Conservation (phyloP, 176 grass and related monocot species). For the Panicum miliaceum region DNA sequence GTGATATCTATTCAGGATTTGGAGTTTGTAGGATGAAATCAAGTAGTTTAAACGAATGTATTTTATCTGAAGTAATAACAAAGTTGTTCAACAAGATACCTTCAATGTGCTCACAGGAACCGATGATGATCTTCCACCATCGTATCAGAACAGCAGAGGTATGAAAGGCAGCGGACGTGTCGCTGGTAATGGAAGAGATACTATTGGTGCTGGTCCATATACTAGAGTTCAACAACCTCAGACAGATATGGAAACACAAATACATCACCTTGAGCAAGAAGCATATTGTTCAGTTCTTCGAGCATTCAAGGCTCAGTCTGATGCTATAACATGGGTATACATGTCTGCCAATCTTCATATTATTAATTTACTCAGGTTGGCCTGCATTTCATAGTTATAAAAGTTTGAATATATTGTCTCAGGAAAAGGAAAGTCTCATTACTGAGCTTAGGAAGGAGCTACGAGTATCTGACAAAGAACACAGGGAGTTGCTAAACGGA, state of each 20-base stretch:
- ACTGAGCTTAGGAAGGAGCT: slow-evolving; percentile 93
- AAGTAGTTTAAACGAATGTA: background rate
- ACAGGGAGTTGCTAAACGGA: slow-evolving; percentile 80
- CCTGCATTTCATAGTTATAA: too few species aligned
- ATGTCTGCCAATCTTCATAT: too few species aligned
- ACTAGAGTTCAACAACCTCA: slow-evolving; percentile 39
- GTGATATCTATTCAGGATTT: background rate
- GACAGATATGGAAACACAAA: slow-evolving; percentile 79
- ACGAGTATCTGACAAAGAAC: slow-evolving; percentile 87
- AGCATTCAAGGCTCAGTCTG: slow-evolving; percentile 98
- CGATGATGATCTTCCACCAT: slow-evolving; percentile 84
- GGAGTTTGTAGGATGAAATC: background rate
- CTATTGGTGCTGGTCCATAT: slow-evolving; percentile 57
- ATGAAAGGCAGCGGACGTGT: slow-evolving; percentile 62
- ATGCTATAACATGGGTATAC: slow-evolving; percentile 86
- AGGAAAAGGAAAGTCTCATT: slow-evolving; percentile 97
- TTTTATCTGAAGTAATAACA: background rate
- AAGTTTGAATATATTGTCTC: slow-evolving; percentile 12
- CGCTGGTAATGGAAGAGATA: slow-evolving; percentile 74
- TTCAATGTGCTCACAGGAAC: slow-evolving; percentile 54
- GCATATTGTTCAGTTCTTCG: slow-evolving; percentile 90
- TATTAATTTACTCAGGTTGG: too few species aligned
- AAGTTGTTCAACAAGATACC: background rate
- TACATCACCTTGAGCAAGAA: slow-evolving; percentile 90
- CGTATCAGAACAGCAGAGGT: slow-evolving; percentile 58